Evolutionary conservation across 208 protist species (phyloP).

Genomic region (Lotmaria passim): DNA sequence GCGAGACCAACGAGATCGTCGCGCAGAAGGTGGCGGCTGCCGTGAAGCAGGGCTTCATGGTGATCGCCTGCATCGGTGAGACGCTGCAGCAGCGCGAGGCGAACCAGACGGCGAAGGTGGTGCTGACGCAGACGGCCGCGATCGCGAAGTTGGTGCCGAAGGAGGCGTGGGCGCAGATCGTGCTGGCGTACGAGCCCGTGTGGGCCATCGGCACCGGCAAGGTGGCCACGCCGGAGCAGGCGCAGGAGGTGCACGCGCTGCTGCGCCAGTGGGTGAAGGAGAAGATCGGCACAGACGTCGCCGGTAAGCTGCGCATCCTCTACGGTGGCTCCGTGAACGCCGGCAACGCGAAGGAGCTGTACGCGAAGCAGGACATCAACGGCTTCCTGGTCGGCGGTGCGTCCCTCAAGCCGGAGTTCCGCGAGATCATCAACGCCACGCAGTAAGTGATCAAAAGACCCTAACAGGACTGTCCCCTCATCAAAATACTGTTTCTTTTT

Average conservation of each 20-base stretch:
- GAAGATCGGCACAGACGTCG: slow-evolving; percentile 92
- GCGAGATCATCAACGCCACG: slow-evolving; percentile 94
- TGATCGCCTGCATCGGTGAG: slow-evolving; percentile 98
- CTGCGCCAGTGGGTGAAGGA: slow-evolving; percentile 91
- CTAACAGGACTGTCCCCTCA: neutral
- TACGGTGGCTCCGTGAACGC: slow-evolving; percentile 98
- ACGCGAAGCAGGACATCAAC: slow-evolving; percentile 95
- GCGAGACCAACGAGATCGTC: slow-evolving; percentile 92
- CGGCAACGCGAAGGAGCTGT: slow-evolving; percentile 91
- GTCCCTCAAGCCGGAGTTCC: slow-evolving; percentile 97
- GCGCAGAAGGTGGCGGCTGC: slow-evolving; percentile 92
- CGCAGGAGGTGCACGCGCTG: slow-evolving; percentile 91
- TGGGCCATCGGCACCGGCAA: slow-evolving; percentile 99
- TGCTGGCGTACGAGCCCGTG: slow-evolving; percentile 99
- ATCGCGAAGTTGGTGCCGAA: slow-evolving; percentile 74
- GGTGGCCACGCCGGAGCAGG: slow-evolving; percentile 96
- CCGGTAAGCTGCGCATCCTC: slow-evolving; percentile 93
- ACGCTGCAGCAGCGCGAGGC: slow-evolving; percentile 93
- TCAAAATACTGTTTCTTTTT: slow-evolving; percentile 1
- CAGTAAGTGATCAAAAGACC: slow-evolving; percentile 4
- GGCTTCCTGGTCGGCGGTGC: slow-evolving; percentile 99
- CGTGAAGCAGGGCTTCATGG: slow-evolving; percentile 84
- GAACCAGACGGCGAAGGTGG: slow-evolving; percentile 91
- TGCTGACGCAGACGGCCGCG: slow-evolving; percentile 90
- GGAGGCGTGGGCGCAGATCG: slow-evolving; percentile 91